Conservation (phyloP, 2,329 filamentous ascomycete genomes). For the Pseudopyricularia javanii region DNA sequence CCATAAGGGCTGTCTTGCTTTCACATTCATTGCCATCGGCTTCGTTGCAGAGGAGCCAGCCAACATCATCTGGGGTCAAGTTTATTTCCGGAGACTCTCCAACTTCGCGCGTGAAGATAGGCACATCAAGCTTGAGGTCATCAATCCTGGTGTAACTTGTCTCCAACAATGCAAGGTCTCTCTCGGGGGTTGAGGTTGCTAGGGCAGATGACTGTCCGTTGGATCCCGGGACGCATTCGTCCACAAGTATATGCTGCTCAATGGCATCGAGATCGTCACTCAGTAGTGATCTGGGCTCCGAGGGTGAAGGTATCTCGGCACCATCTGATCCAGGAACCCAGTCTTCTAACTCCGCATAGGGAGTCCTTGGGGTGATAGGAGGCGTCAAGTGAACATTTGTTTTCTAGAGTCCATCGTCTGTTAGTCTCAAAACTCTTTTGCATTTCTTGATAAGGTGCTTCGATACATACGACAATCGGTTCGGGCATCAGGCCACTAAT, state of each 20-base stretch:
- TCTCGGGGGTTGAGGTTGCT: neutral
- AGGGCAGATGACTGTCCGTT: neutral
- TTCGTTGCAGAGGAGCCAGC: neutral
- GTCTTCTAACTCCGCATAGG: neutral
- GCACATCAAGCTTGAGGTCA: slow-evolving; percentile 2
- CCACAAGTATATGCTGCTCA: neutral
- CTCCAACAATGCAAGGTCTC: neutral
- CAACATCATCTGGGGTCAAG: neutral
- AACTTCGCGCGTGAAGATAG: neutral
- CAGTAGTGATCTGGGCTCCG: slow-evolving; percentile 6
- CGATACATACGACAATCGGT: neutral
- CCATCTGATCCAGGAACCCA: neutral
- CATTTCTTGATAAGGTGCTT: neutral
- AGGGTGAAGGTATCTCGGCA: slow-evolving; percentile 4
- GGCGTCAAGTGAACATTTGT: slow-evolving; percentile 1
- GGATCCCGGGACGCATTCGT: neutral
- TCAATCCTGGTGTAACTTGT: neutral
- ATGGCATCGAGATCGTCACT: slow-evolving; percentile 4
- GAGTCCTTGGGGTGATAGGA: neutral
- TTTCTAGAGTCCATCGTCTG: neutral
- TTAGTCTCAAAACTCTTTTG: neutral
- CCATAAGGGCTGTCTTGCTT: neutral
- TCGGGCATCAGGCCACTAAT: neutral
- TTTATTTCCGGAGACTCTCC: neutral
- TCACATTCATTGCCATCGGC: neutral